These are phyloP conservation scores for Neocatenulostroma microsporum DNA, from an alignment of 2,329 filamentous ascomycete genomes.

Conservation along the genomic window DNA sequence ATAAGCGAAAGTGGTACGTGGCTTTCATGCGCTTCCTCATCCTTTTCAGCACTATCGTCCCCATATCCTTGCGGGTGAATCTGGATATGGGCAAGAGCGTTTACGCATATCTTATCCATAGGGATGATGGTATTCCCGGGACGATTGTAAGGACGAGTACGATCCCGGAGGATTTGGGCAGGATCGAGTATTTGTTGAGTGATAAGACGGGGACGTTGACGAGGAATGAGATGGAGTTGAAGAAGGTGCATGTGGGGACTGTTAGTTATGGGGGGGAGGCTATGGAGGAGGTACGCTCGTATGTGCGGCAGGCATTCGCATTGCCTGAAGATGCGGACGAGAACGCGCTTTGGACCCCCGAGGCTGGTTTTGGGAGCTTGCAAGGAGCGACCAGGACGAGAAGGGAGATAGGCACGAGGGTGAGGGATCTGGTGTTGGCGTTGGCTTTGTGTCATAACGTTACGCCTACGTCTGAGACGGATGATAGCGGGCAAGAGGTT, in stretches of 20 bases:
- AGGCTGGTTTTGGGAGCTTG: slow-evolving; percentile 41
- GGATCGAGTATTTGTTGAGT: slow-evolving; percentile 91
- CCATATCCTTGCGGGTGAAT: slow-evolving; percentile 92
- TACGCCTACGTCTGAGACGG: slow-evolving; percentile 80
- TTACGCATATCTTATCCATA: slow-evolving; percentile 92
- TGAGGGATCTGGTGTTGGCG: slow-evolving; percentile 86
- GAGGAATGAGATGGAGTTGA: slow-evolving; percentile 78
- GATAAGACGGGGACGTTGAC: slow-evolving; percentile 98
- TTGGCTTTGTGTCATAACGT: slow-evolving; percentile 95
- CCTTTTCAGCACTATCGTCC: slow-evolving; percentile 97
- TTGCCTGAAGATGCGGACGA: slow-evolving; percentile 17
- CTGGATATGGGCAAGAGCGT: slow-evolving; percentile 95
- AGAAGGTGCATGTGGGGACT: slow-evolving; percentile 96
- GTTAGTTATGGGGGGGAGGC: slow-evolving; percentile 97
- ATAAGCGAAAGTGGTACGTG: slow-evolving; percentile 65
- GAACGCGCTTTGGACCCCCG: slow-evolving; percentile 60
- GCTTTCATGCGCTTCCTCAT: slow-evolving; percentile 98
- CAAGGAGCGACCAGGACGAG: slow-evolving; percentile 61
- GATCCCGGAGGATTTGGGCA: slow-evolving; percentile 89
- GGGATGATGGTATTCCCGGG: slow-evolving; percentile 79
- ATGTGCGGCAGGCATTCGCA: slow-evolving; percentile 76
- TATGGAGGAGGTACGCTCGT: slow-evolving; percentile 91
- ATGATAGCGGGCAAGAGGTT: slow-evolving; percentile 59
- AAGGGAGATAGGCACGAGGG: slow-evolving; percentile 85
- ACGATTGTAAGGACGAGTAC: slow-evolving; percentile 94